Conservation (phyloP, 345 rosid genomes). For the Lepidium sativum region DNA sequence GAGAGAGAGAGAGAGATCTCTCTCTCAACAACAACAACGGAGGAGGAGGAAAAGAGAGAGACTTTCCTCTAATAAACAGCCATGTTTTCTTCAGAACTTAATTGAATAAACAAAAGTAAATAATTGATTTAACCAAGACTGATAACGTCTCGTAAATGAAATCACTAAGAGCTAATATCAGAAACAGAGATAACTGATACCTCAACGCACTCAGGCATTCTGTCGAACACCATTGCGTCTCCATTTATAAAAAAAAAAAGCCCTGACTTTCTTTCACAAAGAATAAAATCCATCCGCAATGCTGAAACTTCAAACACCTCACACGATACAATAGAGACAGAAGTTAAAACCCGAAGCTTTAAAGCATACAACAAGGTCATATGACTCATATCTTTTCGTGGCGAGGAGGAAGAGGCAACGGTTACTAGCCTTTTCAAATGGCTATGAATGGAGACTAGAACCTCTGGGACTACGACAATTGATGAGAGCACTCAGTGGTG, state of each 20-base stretch:
- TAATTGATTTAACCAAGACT: background rate
- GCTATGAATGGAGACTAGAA: conserved; percentile 21
- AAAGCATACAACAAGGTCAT: background rate
- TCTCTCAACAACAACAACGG: too few relatives aligned
- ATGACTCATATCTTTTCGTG: conserved; percentile 43
- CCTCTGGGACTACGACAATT: conserved; percentile 33
- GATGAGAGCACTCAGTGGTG: too few relatives aligned
- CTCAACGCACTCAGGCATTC: conserved; percentile 7
- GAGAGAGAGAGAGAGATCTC: too few relatives aligned
- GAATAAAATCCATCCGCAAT: background rate
- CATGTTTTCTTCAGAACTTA: background rate
- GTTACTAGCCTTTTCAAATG: conserved; percentile 39
- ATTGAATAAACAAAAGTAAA: background rate
- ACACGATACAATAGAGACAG: background rate
- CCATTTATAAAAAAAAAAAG: background rate
- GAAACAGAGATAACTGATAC: conserved; percentile 2
- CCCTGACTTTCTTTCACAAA: background rate
- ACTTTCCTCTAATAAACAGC: too few relatives aligned
- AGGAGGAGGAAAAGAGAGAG: too few relatives aligned
- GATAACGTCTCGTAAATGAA: background rate
- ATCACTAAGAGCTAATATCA: background rate
- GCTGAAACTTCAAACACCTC: background rate
- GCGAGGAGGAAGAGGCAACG: conserved; percentile 50
- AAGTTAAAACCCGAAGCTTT: background rate
- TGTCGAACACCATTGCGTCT: conserved; percentile 13